These are phyloP conservation scores for Eucalyptus decipiens DNA, from an alignment of 345 rosid genomes.

Conservation along the genomic window DNA sequence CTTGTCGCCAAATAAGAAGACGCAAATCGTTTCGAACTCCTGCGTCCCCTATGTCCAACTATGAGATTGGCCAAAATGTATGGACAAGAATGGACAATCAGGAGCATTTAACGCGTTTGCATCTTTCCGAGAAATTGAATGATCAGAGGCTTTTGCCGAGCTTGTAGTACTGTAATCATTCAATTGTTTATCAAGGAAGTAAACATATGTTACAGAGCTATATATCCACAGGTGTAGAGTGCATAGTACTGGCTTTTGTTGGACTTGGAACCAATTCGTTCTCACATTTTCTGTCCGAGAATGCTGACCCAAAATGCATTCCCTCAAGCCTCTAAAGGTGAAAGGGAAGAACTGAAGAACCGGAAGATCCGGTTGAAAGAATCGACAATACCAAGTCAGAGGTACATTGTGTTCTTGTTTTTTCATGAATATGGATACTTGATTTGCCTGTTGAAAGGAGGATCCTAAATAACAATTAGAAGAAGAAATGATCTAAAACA, in stretches of 20 bases:
- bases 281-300: not conserved
- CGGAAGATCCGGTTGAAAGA: not conserved
- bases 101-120: not conserved
- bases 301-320: not conserved
- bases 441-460: not conserved
- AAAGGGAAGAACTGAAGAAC: not conserved
- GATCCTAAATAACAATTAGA: not conserved
- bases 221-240: not conserved
- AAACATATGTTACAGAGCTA: not conserved
- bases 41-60: slow-evolving; percentile 6
- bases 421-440: not conserved
- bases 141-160: not conserved
- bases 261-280: not conserved
- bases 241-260: not conserved
- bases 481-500: not conserved
- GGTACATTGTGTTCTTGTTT: not conserved
- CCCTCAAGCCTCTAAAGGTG: not conserved
- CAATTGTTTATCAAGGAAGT: not conserved
- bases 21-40: slow-evolving; percentile 8
- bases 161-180: not conserved
- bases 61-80: not conserved
- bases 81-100: not conserved
- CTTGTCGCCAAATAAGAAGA: slow-evolving; percentile 12
- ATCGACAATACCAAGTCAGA: not conserved
- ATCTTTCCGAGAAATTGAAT: not conserved